A percentile compares a stretch with the other conserved stretches of the same genome.
phyloP scores from a whole-genome alignment of 164 flowering plant genomes.

The Magnolia changhungtana region DNA sequence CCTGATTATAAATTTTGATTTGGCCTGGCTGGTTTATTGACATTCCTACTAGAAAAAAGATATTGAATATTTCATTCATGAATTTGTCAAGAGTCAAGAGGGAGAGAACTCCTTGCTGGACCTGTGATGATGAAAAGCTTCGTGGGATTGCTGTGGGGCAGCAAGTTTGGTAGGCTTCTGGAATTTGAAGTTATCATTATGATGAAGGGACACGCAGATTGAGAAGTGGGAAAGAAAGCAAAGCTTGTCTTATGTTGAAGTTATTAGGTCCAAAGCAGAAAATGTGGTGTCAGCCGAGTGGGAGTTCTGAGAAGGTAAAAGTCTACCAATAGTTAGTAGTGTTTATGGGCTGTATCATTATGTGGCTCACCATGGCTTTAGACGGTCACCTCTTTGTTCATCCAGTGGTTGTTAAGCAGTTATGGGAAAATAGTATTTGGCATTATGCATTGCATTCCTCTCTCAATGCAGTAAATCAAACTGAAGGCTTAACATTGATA shows the following conservation, averaged over 20 bases:
- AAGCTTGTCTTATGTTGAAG: not conserved
- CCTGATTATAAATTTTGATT: not conserved
- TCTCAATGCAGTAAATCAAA: too few relatives aligned
- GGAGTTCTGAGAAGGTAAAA: not conserved
- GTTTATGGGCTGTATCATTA: not conserved
- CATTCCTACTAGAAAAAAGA: not conserved
- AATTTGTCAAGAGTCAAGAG: not conserved
- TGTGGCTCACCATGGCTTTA: too few relatives aligned
- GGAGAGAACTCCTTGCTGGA: not conserved
- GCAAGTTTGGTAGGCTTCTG: not conserved
- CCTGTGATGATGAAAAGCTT: not conserved
- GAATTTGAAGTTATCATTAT: not conserved
- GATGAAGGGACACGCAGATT: not conserved
- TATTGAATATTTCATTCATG: not conserved
- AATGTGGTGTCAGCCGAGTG: not conserved
- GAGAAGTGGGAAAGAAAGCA: not conserved
- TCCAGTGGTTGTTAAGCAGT: too few relatives aligned
- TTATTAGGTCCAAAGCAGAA: not conserved
- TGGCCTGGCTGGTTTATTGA: not conserved
- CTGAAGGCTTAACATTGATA: too few relatives aligned
- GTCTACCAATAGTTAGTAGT: not conserved
- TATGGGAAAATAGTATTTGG: too few relatives aligned
- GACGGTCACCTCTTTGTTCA: too few relatives aligned
- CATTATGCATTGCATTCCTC: too few relatives aligned
- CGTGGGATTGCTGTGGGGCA: not conserved